Evolutionary conservation across 176 grass and related monocot genomes (phyloP).

Genomic region (Eragrostis nindensis): DNA sequence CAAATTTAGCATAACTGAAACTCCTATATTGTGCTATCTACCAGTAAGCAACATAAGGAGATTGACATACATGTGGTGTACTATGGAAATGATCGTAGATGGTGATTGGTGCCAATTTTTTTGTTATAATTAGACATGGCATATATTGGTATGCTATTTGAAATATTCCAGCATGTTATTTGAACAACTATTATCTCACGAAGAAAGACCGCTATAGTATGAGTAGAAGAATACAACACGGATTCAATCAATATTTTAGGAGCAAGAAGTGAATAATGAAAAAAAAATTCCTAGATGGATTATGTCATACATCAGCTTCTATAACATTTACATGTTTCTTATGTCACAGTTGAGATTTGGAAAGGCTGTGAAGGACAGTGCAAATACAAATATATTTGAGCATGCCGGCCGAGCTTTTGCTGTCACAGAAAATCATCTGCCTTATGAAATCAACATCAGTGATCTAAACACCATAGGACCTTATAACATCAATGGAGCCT

Average conservation of each 20-base stretch:
- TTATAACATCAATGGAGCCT: constrained; percentile 45
- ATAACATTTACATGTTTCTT: background rate
- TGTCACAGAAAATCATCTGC: constrained; percentile 40
- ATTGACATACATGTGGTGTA: background rate
- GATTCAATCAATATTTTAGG: background rate
- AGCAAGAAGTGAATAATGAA: background rate
- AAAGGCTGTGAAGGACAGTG: constrained; percentile 35
- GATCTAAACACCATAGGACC: constrained; percentile 34
- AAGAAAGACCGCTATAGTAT: too few relatives aligned
- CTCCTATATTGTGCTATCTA: background rate
- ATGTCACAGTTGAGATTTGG: constrained; percentile 43
- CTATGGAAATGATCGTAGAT: too few relatives aligned
- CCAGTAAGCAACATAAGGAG: background rate
- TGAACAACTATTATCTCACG: too few relatives aligned
- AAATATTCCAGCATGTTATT: background rate
- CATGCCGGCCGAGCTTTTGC: constrained; percentile 54
- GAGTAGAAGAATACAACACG: too few relatives aligned
- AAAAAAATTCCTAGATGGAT: too few relatives aligned
- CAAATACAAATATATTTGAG: constrained; percentile 53
- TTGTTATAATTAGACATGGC: background rate
- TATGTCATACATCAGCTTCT: too few relatives aligned
- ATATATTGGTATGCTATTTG: background rate
- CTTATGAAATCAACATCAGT: constrained; percentile 38
- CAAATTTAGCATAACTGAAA: background rate
- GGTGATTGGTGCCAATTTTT: too few relatives aligned